Evolutionary conservation across 352 stramenopile genomes (phyloP).

Genomic region (Pythium myriotylum): DNA sequence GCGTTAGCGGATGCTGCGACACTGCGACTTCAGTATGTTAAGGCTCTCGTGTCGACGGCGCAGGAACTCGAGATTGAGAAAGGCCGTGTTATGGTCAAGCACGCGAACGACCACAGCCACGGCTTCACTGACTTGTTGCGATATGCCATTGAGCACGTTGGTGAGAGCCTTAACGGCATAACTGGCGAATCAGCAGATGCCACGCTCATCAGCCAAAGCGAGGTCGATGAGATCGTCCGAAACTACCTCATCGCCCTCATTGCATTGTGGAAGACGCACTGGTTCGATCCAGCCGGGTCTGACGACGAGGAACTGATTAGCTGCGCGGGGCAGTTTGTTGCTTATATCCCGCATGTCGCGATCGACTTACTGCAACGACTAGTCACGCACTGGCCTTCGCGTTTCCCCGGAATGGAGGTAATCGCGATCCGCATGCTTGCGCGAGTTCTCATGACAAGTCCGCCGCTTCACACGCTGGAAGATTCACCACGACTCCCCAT

Average conservation of each 20-base stretch:
- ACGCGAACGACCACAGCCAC: conserved; percentile 77
- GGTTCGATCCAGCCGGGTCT: conserved; percentile 70
- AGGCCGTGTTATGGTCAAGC: conserved; percentile 49
- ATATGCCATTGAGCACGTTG: conserved; percentile 82
- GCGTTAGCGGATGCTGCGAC: conserved; percentile 73
- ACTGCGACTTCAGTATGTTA: conserved; percentile 70
- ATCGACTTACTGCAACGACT: conserved; percentile 53
- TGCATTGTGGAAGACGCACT: conserved; percentile 73
- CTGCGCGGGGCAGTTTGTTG: conserved; percentile 83
- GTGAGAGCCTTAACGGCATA: conserved; percentile 47
- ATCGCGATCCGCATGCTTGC: conserved; percentile 80
- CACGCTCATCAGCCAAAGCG: conserved; percentile 27
- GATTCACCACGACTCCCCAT: conserved; percentile 21
- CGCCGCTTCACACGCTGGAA: conserved; percentile 57
- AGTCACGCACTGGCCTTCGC: conserved; percentile 63
- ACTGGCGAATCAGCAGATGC: conserved; percentile 25
- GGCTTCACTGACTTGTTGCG: conserved; percentile 81
- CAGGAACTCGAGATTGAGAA: conserved; percentile 67
- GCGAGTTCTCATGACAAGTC: conserved; percentile 84
- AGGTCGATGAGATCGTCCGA: conserved; percentile 57
- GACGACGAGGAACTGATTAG: conserved; percentile 86
- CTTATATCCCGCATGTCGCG: conserved; percentile 72
- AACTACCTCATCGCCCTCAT: conserved; percentile 75
- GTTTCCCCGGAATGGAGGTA: conserved; percentile 69
- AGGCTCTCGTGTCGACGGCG: conserved; percentile 43